These are phyloP conservation scores for Paratinospora sagittata DNA, from an alignment of 164 flowering plant species.

Conservation along the genomic window DNA sequence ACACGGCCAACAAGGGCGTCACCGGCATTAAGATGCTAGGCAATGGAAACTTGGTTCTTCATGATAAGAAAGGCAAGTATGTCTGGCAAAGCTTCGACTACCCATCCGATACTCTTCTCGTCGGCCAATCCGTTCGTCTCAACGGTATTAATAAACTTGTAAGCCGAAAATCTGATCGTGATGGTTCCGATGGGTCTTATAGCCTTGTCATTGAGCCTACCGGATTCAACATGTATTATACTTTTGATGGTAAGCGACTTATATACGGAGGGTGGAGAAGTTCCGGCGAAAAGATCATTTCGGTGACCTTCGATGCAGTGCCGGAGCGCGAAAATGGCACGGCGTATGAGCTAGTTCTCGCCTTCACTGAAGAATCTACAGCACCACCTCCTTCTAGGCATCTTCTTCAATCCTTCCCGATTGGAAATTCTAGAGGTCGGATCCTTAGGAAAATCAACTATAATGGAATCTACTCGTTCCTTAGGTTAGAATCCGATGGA, in stretches of 20 bases:
- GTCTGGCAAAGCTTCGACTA: conserved; percentile 34
- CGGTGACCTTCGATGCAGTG: neutral
- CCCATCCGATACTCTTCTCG: conserved; percentile 25
- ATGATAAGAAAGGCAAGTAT: conserved; percentile 15
- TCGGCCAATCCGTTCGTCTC: conserved; percentile 21
- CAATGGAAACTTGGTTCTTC: conserved; percentile 27
- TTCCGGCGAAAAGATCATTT: neutral
- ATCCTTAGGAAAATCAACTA: neutral
- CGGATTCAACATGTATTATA: neutral
- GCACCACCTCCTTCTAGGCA: neutral
- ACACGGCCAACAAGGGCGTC: conserved; percentile 29
- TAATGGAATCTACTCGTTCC: neutral
- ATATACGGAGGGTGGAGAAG: neutral
- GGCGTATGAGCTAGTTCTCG: neutral
- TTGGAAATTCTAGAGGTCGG: neutral
- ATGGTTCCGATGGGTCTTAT: conserved; percentile 19
- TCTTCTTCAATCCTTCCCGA: neutral
- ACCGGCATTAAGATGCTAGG: conserved; percentile 16
- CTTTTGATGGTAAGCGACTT: neutral
- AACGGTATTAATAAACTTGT: conserved; percentile 12
- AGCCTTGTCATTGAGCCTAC: conserved; percentile 16
- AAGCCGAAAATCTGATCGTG: conserved; percentile 16
- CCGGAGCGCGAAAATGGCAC: neutral
- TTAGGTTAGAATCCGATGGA: neutral
- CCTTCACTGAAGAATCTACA: neutral